phyloP scores from a whole-genome alignment of 495 filamentous ascomycete species.

The Aspergillus hancockii region DNA sequence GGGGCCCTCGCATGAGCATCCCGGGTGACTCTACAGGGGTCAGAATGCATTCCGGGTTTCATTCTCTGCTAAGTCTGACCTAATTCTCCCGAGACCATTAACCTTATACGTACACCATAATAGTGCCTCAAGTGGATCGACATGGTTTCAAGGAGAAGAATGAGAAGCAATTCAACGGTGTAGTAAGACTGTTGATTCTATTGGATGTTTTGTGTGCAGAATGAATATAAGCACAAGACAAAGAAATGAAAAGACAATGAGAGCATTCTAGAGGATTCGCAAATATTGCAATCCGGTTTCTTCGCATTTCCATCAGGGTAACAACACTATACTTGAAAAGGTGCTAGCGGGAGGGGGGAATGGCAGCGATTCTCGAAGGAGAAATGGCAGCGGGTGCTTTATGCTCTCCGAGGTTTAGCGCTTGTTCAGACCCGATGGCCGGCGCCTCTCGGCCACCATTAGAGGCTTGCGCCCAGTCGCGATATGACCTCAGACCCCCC shows the following conservation, averaged over 20 bases:
- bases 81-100: too few species aligned
- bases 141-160: background rate
- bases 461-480: constrained; percentile 12
- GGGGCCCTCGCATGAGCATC: constrained; percentile 13
- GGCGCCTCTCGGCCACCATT: constrained; percentile 12
- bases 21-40: constrained; percentile 2
- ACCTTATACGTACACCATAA: too few species aligned
- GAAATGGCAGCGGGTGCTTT: constrained; percentile 13
- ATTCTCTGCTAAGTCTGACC: background rate
- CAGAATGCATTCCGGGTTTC: background rate
- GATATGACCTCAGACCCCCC: constrained; percentile 27
- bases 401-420: constrained; percentile 13
- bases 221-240: background rate
- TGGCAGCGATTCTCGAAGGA: constrained; percentile 14
- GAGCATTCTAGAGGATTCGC: background rate
- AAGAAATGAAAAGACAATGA: background rate
- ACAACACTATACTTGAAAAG: constrained; percentile 11
- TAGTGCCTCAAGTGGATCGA: background rate
- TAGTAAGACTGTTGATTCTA: background rate
- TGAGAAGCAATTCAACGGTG: background rate
- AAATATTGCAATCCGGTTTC: constrained; percentile 2
- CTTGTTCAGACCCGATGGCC: constrained; percentile 18
- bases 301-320: constrained; percentile 11
- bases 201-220: background rate
- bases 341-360: constrained; percentile 9